Percentiles rank a stretch among this genome's conserved stretches.
Conservation (phyloP, 306 rosid species). For the Medicago arabica region DNA sequence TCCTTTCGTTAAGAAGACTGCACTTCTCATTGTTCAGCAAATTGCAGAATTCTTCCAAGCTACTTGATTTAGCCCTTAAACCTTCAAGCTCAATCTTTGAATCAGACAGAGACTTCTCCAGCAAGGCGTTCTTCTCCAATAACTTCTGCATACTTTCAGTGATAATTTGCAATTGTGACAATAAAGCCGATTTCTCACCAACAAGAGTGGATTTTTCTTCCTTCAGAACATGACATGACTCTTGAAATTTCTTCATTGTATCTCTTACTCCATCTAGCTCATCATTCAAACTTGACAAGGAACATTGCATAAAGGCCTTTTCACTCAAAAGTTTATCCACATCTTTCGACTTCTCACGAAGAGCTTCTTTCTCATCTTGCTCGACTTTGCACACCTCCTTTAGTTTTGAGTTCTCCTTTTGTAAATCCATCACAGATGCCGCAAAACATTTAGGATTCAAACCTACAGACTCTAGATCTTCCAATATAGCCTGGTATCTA, state of each 20-base stretch:
- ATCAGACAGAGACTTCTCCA: slow-evolving; percentile 77
- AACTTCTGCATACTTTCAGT: slow-evolving; percentile 89
- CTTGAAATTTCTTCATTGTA: slow-evolving; percentile 64
- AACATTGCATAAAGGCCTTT: slow-evolving; percentile 61
- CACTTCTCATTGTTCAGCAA: slow-evolving; percentile 73
- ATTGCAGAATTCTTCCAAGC: slow-evolving; percentile 86
- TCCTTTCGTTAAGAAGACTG: slow-evolving; percentile 75
- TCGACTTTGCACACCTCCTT: slow-evolving; percentile 68
- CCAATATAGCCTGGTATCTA: slow-evolving; percentile 70
- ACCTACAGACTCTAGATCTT: slow-evolving; percentile 76
- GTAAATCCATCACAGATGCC: slow-evolving; percentile 75
- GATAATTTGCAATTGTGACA: slow-evolving; percentile 79
- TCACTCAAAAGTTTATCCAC: slow-evolving; percentile 69
- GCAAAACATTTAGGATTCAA: slow-evolving; percentile 67
- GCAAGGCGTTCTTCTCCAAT: slow-evolving; percentile 73
- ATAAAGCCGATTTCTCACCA: slow-evolving; percentile 71
- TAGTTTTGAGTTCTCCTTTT: slow-evolving; percentile 68
- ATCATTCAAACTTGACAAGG: slow-evolving; percentile 66
- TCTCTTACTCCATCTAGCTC: slow-evolving; percentile 69
- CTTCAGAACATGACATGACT: slow-evolving; percentile 67
- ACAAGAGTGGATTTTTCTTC: slow-evolving; percentile 79
- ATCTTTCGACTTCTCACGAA: slow-evolving; percentile 67
- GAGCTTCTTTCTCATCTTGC: slow-evolving; percentile 67
- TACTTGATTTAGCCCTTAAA: slow-evolving; percentile 73
- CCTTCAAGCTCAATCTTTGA: slow-evolving; percentile 86